A percentile compares a stretch with the other conserved stretches of the same genome.
phyloP scores from a whole-genome alignment of 148 eudicot species.

The Heliamphora exappendiculata region DNA sequence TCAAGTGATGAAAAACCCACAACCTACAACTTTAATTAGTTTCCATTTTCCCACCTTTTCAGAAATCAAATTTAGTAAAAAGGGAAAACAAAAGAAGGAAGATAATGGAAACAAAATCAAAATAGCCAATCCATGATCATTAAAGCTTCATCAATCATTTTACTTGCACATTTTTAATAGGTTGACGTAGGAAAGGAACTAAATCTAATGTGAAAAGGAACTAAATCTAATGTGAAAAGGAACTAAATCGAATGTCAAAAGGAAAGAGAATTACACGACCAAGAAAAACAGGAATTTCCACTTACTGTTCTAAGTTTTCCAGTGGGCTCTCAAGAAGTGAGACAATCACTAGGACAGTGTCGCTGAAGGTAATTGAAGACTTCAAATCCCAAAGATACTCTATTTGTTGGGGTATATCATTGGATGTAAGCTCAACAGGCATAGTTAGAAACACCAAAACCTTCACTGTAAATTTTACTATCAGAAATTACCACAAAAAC shows the following conservation, averaged over 20 bases:
- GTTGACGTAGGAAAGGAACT: not conserved
- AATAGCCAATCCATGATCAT: not conserved
- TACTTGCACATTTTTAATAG: not conserved
- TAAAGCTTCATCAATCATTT: not conserved
- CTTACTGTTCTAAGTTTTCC: constrained; percentile 77
- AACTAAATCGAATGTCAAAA: not conserved
- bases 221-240: not conserved
- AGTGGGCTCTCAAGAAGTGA: constrained; percentile 78
- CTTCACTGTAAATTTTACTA: constrained; percentile 49
- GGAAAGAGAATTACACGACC: not conserved
- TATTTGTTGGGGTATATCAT: constrained; percentile 67
- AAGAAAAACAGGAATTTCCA: not conserved
- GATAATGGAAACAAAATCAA: not conserved
- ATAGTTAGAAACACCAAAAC: constrained; percentile 90
- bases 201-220: not conserved
- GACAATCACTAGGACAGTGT: constrained; percentile 57
- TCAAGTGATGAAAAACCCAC: not conserved
- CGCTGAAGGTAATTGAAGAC: constrained; percentile 53
- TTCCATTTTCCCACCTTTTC: not conserved
- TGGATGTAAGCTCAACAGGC: constrained; percentile 72
- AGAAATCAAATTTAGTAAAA: not conserved
- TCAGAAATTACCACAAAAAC: not conserved
- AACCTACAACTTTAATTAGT: not conserved
- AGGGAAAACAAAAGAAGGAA: not conserved
- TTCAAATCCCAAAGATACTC: constrained; percentile 83